These are phyloP conservation scores for Eimeria nieschulzi DNA, from an alignment of 169 alveolate genomes.

Conservation along the genomic window DNA sequence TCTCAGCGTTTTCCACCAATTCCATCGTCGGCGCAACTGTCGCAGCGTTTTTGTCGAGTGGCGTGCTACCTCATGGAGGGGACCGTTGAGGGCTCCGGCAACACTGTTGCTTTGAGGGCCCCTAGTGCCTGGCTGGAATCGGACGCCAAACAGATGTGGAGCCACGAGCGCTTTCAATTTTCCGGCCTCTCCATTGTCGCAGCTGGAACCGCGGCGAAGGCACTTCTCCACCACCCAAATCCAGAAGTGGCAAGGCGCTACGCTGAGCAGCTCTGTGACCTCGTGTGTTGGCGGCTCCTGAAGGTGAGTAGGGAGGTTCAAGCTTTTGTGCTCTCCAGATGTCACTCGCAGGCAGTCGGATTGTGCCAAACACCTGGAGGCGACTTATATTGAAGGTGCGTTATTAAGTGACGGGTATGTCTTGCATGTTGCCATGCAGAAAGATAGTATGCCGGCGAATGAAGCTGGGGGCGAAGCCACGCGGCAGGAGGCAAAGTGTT, in stretches of 20 bases:
- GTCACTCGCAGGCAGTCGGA: too few relatives aligned
- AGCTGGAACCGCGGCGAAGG: conserved; percentile 43
- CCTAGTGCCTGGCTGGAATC: not conserved
- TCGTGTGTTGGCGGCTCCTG: conserved; percentile 26
- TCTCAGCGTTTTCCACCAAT: not conserved
- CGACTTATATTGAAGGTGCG: too few relatives aligned
- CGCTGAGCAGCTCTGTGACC: conserved; percentile 24
- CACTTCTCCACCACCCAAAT: conserved; percentile 30
- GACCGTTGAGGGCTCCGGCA: not conserved
- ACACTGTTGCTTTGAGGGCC: not conserved
- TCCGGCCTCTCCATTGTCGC: conserved; percentile 37
- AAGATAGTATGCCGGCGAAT: too few relatives aligned
- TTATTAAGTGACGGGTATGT: too few relatives aligned
- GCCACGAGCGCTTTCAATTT: not conserved
- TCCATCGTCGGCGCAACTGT: conserved; percentile 25
- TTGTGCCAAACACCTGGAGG: too few relatives aligned
- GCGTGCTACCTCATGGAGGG: conserved; percentile 56
- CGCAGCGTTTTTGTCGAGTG: conserved; percentile 25
- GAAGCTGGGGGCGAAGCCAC: not conserved
- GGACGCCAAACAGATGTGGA: not conserved
- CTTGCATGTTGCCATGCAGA: too few relatives aligned
- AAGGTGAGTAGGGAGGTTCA: not conserved
- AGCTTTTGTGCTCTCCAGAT: too few relatives aligned
- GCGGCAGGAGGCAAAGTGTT: conserved; percentile 41
- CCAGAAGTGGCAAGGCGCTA: conserved; percentile 51